phyloP scores from a whole-genome alignment of 306 rosid genomes.

The Cajanus cajan region DNA sequence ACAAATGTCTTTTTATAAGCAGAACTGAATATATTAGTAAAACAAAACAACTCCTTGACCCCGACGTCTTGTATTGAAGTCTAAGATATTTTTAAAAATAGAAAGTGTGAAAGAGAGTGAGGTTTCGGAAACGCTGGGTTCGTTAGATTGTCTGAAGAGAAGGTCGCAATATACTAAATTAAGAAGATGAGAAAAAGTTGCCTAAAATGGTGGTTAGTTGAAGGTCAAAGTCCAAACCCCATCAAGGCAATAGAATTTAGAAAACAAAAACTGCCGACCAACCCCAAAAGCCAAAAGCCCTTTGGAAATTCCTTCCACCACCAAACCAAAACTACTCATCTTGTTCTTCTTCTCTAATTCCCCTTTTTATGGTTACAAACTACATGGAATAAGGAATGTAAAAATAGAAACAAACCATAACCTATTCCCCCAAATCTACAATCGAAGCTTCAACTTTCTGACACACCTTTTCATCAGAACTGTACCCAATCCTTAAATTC shows the following conservation, averaged over 20 bases:
- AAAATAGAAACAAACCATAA: slow-evolving; percentile 28
- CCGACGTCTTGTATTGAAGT: not conserved
- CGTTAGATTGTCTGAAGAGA: not conserved
- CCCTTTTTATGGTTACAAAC: slow-evolving; percentile 42
- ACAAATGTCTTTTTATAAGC: not conserved
- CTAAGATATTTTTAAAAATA: slow-evolving; percentile 23
- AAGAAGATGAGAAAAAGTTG: slow-evolving; percentile 60
- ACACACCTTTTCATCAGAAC: slow-evolving; percentile 37
- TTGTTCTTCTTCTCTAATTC: slow-evolving; percentile 32
- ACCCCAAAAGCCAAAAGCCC: slow-evolving; percentile 56
- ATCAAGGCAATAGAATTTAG: slow-evolving; percentile 53
- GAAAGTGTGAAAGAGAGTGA: slow-evolving; percentile 17
- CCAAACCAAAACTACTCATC: slow-evolving; percentile 51
- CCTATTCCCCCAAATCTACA: slow-evolving; percentile 33
- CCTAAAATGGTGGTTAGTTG: slow-evolving; percentile 76
- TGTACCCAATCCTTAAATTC: slow-evolving; percentile 31
- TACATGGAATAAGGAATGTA: slow-evolving; percentile 18
- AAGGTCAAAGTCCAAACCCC: slow-evolving; percentile 79
- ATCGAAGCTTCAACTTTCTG: slow-evolving; percentile 37
- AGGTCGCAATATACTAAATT: slow-evolving; percentile 33
- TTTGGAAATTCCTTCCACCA: slow-evolving; percentile 29
- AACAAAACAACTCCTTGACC: not conserved
- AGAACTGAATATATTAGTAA: not conserved
- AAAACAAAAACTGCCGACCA: slow-evolving; percentile 50
- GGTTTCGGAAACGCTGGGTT: not conserved